Evolutionary conservation across 768 basidiomycete genomes (phyloP), one percentile per base, ranked within the genome.

Genomic region (Tremella mesenterica): DNA sequence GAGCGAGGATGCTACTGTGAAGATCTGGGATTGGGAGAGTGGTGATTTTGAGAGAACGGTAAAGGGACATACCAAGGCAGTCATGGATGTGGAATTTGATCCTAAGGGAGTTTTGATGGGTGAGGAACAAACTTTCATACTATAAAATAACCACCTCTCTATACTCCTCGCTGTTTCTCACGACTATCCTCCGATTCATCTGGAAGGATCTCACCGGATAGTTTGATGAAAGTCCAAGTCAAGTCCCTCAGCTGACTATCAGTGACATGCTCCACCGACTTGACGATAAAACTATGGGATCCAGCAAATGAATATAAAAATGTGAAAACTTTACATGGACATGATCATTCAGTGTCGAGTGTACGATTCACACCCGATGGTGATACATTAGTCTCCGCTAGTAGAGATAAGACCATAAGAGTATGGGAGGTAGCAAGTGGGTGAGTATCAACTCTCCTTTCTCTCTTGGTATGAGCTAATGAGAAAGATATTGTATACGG

Each of bases 11-110:
- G 79, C 87, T 47, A 90, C 83, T 1, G 80, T 92, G 61, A 92
- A 92, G 77, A 83, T 92, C 44, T 92, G 90, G 89, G 90, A 93
- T 64, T 93, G 89, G 89, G 90, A 93, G 71, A 85, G 86, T 27
- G 90, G 90, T 36, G 89, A 92, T 62, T 86, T 90, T 70, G 90
- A 93, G 73, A 76, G 88, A 59, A 92, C 90, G 9, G 73, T 92
- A 54, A 92, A 91, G 73, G 87, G 89, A 6, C 90, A 93, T 76
- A 92, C 90, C 29, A 88, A 86, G 70, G 81, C 84, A 18, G 84
- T 92, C 26, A 82, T 81, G 70, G 90, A 91, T 74, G 82, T 86
- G 50, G 86, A 90, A 70, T 93, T 85, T 67, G 88, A 92, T 73
- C 81, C 82, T 56, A 88, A 86, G 75, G 90, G 90, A 29, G 82